These are phyloP conservation scores for Striga asiatica DNA, from an alignment of 257 asterid species.

Conservation along the genomic window DNA sequence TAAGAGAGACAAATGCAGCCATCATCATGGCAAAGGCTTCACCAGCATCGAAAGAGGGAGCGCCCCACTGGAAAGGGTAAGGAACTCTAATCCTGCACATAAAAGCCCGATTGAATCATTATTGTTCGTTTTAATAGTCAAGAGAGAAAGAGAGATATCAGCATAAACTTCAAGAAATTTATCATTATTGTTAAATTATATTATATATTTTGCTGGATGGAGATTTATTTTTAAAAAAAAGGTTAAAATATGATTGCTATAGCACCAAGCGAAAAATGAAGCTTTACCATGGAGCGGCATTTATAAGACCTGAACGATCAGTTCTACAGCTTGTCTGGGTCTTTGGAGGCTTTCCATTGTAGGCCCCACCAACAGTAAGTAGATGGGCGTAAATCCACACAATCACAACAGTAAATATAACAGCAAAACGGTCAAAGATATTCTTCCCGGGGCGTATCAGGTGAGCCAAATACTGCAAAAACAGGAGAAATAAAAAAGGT, in stretches of 20 bases:
- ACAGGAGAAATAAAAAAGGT: conserved; percentile 9
- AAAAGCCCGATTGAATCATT: too few relatives aligned
- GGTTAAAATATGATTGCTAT: too few relatives aligned
- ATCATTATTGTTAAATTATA: too few relatives aligned
- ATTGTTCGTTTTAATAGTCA: too few relatives aligned
- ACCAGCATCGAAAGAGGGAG: conserved; percentile 86
- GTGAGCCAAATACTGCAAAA: conserved; percentile 64
- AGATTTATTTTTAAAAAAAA: too few relatives aligned
- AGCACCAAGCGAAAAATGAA: neutral
- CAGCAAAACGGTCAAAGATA: conserved; percentile 70
- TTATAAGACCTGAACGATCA: conserved; percentile 76
- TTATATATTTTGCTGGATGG: too few relatives aligned
- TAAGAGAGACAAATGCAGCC: conserved; percentile 76
- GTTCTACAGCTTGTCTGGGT: conserved; percentile 90
- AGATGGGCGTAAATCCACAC: conserved; percentile 88
- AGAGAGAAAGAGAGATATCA: too few relatives aligned
- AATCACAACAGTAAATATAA: conserved; percentile 56
- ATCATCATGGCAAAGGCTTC: conserved; percentile 98
- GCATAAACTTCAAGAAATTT: too few relatives aligned
- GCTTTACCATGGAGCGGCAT: conserved; percentile 77
- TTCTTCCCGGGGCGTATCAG: conserved; percentile 46
- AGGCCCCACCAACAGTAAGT: conserved; percentile 83
- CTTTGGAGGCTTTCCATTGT: conserved; percentile 31
- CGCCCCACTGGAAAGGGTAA: conserved; percentile 95
- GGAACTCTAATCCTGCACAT: conserved; percentile 79